A percentile compares a stretch with the other conserved stretches of the same genome.
phyloP scores from a whole-genome alignment of 306 rosid species.

The Mimosa bimucronata region DNA sequence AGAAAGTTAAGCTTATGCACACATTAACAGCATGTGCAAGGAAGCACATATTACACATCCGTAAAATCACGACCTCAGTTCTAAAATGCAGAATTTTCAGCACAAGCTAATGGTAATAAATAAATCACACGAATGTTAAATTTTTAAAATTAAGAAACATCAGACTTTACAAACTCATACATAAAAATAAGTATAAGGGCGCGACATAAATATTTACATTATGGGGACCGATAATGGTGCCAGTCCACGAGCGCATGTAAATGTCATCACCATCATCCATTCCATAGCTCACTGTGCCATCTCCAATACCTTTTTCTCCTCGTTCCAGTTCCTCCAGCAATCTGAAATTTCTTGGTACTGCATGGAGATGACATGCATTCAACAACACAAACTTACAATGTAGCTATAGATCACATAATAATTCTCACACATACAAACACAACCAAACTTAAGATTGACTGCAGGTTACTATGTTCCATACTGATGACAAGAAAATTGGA shows the following conservation, averaged over 20 bases:
- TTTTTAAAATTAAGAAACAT: slow-evolving; percentile 3
- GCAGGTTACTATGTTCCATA: background rate
- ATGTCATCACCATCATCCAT: slow-evolving; percentile 99
- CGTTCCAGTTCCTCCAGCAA: slow-evolving; percentile 99
- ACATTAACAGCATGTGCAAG: background rate
- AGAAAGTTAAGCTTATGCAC: background rate
- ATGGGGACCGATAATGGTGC: slow-evolving; percentile 97
- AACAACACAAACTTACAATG: slow-evolving; percentile 17
- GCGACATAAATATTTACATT: slow-evolving; percentile 60
- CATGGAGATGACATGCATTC: slow-evolving; percentile 34
- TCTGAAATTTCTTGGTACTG: slow-evolving; percentile 99
- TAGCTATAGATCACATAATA: background rate
- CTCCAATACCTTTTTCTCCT: slow-evolving; percentile 93
- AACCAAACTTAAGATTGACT: background rate
- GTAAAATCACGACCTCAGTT: background rate
- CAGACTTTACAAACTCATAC: background rate
- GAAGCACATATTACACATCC: slow-evolving; percentile 11
- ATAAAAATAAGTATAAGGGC: background rate
- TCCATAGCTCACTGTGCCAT: slow-evolving; percentile 94
- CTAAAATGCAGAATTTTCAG: slow-evolving; percentile 20
- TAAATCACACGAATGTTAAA: slow-evolving; percentile 6
- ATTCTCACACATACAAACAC: background rate
- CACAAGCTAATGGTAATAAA: slow-evolving; percentile 13
- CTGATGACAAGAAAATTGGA: background rate
- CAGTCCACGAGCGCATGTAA: slow-evolving; percentile 95